Percentiles rank a stretch among this genome's conserved stretches.
Conservation (phyloP, 1,139 yeast genomes). For the Blastobotrys illinoisensis region DNA sequence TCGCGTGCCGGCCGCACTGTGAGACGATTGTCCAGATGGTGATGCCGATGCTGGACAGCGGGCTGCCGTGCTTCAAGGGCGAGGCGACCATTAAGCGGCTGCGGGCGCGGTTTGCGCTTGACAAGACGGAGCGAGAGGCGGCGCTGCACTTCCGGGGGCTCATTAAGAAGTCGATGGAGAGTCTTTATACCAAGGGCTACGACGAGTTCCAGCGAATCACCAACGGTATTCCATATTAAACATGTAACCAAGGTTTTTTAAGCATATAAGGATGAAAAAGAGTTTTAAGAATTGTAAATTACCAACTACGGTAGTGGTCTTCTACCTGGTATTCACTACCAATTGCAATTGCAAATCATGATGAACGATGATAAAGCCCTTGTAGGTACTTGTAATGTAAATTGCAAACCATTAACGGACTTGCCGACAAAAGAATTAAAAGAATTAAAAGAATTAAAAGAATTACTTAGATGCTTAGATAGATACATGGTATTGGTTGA, state of each 20-base stretch:
- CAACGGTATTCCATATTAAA: constrained; percentile 87
- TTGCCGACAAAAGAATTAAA: too few relatives aligned
- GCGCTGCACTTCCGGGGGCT: constrained; percentile 69
- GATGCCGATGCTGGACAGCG: constrained; percentile 89
- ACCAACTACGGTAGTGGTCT: too few relatives aligned
- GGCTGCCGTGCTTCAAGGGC: constrained; percentile 91
- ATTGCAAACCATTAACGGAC: too few relatives aligned
- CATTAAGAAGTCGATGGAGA: constrained; percentile 77
- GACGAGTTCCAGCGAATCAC: constrained; percentile 96
- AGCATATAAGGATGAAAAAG: too few relatives aligned
- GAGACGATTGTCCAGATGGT: constrained; percentile 83
- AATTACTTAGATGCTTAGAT: too few relatives aligned
- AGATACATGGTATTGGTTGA: too few relatives aligned
- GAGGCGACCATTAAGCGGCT: constrained; percentile 74
- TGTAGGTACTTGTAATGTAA: too few relatives aligned
- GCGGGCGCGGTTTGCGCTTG: constrained; percentile 72
- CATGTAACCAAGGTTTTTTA: neutral
- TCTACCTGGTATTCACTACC: too few relatives aligned
- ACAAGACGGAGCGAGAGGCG: constrained; percentile 80
- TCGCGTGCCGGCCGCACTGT: constrained; percentile 86
- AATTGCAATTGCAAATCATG: too few relatives aligned
- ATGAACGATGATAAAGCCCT: too few relatives aligned
- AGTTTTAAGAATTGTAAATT: too few relatives aligned
- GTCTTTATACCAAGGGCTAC: constrained; percentile 86
- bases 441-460: too few relatives aligned